Conservation (phyloP, 1,284 basidiomycete genomes). For the Microstroma glucosiphilum region DNA sequence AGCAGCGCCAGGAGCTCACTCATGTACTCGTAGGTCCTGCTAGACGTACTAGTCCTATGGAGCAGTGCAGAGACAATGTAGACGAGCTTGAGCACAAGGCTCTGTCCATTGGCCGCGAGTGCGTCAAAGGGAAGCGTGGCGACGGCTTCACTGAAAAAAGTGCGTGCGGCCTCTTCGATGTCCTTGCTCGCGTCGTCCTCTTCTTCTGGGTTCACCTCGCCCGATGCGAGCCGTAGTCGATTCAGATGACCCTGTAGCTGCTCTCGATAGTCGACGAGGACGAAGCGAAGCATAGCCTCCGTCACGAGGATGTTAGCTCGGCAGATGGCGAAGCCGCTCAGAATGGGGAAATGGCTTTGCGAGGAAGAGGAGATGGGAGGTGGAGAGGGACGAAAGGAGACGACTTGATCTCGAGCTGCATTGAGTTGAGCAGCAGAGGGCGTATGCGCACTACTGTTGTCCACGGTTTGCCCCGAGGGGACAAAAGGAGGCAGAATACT, state of each 20-base stretch:
- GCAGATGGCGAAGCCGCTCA: constrained; percentile 33
- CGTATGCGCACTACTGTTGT: not conserved
- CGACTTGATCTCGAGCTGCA: constrained; percentile 20
- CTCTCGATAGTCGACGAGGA: constrained; percentile 29
- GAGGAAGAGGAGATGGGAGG: constrained; percentile 11
- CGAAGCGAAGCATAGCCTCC: constrained; percentile 29
- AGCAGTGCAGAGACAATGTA: not conserved
- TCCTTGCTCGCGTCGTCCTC: constrained; percentile 25
- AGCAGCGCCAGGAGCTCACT: not conserved
- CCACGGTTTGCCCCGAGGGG: not conserved
- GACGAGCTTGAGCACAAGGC: constrained; percentile 4
- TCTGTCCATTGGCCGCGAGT: constrained; percentile 3
- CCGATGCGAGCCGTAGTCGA: not conserved
- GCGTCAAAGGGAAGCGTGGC: constrained; percentile 2
- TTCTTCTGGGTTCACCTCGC: constrained; percentile 15
- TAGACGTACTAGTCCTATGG: not conserved
- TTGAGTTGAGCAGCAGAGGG: constrained; percentile 9
- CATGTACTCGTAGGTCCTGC: not conserved
- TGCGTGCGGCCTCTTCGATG: constrained; percentile 3
- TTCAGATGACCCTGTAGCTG: not conserved
- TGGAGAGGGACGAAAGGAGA: constrained; percentile 27
- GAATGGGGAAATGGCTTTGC: constrained; percentile 12
- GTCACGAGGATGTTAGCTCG: constrained; percentile 36
- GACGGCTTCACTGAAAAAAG: not conserved
- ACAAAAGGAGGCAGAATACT: not conserved